These are phyloP conservation scores for Hypholoma fasciculare DNA, from an alignment of 768 basidiomycete genomes.

Conservation along the genomic window DNA sequence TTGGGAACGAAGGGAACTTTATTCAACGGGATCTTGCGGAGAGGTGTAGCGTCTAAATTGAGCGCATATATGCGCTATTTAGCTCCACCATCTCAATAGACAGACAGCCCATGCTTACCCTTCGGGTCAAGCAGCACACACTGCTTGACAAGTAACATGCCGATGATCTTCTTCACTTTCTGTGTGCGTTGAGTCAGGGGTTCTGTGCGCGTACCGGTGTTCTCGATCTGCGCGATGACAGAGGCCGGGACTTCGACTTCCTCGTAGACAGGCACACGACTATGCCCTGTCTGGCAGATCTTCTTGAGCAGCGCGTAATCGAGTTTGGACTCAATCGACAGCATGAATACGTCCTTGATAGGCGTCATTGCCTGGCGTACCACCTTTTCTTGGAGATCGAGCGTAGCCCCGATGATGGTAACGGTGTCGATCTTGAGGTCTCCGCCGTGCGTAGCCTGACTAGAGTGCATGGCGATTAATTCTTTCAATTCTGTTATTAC, in stretches of 20 bases:
- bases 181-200: conserved; percentile 31
- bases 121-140: conserved; percentile 88
- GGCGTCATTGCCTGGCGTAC: conserved; percentile 79
- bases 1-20: conserved; percentile 85
- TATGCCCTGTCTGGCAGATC: conserved; percentile 80
- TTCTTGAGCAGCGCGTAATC: conserved; percentile 78
- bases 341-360: conserved; percentile 81
- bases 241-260: conserved; percentile 64
- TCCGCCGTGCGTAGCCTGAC: conserved; percentile 71
- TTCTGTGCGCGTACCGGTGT: conserved; percentile 7
- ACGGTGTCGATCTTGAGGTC: conserved; percentile 88
- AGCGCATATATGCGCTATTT: neutral
- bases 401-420: conserved; percentile 85
- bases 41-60: conserved; percentile 69
- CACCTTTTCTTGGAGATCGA: conserved; percentile 88
- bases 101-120: conserved; percentile 35
- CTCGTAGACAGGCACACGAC: conserved; percentile 81
- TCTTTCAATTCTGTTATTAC: conserved; percentile 75
- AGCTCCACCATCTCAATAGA: neutral
- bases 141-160: conserved; percentile 87
- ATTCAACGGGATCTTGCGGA: conserved; percentile 83
- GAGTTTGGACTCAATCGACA: conserved; percentile 80
- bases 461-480: conserved; percentile 86
- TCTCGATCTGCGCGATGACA: conserved; percentile 20
- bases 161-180: conserved; percentile 80